Evolutionary conservation across 208 protist genomes (phyloP).

Genomic region (Zelonia costaricensis): DNA sequence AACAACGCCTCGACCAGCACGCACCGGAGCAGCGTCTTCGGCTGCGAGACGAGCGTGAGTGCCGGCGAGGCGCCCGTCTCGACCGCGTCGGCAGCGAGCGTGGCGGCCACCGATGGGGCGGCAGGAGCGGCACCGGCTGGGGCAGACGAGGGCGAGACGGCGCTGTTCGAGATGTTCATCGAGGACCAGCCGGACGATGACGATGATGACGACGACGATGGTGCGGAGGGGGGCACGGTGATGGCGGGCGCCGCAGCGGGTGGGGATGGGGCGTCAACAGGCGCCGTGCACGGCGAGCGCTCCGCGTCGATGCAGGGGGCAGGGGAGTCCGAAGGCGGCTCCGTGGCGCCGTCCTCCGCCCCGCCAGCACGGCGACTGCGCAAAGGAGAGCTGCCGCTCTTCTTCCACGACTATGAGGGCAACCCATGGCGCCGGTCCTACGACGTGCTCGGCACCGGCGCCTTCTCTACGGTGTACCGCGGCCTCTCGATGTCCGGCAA

Average conservation of each 20-base stretch:
- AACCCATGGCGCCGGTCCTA: constrained; percentile 58
- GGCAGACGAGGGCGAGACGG: constrained; percentile 30
- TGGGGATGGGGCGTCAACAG: too few species aligned
- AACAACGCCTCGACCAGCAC: not conserved
- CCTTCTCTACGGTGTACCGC: constrained; percentile 68
- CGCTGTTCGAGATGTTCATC: constrained; percentile 61
- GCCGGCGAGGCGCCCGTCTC: too few species aligned
- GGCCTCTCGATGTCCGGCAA: constrained; percentile 59
- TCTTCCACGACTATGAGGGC: constrained; percentile 61
- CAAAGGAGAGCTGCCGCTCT: constrained; percentile 53
- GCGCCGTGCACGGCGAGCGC: too few species aligned
- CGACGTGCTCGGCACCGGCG: constrained; percentile 48
- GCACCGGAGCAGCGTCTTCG: not conserved
- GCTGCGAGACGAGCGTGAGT: not conserved
- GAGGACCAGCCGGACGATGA: constrained; percentile 25
- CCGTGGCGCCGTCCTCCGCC: not conserved
- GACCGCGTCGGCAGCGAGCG: too few species aligned
- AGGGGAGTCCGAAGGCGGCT: too few species aligned
- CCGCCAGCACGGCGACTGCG: not conserved
- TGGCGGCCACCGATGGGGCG: not conserved
- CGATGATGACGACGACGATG: constrained; percentile 12
- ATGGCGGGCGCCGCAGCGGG: too few species aligned
- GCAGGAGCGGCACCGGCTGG: too few species aligned
- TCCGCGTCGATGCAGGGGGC: too few species aligned
- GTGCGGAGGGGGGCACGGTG: too few species aligned